phyloP scores from a whole-genome alignment of 768 basidiomycete genomes.

The Chlorophyllum brunneum region DNA sequence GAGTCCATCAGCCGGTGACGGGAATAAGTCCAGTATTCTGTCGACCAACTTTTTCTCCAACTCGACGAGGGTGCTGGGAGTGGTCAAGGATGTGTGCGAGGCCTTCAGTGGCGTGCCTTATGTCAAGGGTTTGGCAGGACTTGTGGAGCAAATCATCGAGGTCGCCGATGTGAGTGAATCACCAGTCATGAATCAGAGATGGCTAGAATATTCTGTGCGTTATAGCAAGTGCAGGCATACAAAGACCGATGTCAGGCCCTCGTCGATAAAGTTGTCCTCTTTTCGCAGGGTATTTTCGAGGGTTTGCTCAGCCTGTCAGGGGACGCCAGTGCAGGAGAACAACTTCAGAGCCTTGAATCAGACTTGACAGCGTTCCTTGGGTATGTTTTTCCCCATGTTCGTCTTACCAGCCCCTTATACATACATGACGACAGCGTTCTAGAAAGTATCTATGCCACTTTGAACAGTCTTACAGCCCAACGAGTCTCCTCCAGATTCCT shows the following conservation, averaged over 20 bases:
- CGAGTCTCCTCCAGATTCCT: slow-evolving; percentile 1
- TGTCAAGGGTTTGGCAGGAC: slow-evolving; percentile 20
- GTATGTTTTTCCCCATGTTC: not conserved
- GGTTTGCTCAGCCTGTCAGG: not conserved
- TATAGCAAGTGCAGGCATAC: slow-evolving; percentile 7
- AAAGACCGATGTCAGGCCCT: slow-evolving; percentile 2
- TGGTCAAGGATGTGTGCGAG: slow-evolving; percentile 18
- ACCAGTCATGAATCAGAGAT: not conserved
- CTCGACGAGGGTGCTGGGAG: slow-evolving; percentile 11
- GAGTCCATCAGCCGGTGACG: not conserved
- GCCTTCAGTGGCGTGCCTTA: slow-evolving; percentile 23
- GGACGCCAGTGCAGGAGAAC: not conserved
- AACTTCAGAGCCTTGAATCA: slow-evolving; percentile 6
- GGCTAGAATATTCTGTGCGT: not conserved
- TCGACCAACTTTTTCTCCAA: slow-evolving; percentile 9
- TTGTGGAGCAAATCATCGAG: slow-evolving; percentile 23
- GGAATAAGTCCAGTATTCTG: not conserved
- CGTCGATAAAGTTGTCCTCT: slow-evolving; percentile 6
- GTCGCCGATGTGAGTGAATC: slow-evolving; percentile 21
- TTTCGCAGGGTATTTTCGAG: slow-evolving; percentile 7
- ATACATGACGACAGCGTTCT: slow-evolving; percentile 4
- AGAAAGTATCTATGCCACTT: slow-evolving; percentile 1
- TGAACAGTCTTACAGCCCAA: not conserved
- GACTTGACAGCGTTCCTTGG: slow-evolving; percentile 6
- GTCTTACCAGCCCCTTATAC: not conserved